A percentile compares a stretch with the other conserved stretches of the same genome.
These are phyloP conservation scores for Takashimella tepidaria DNA, from an alignment of 1,284 basidiomycete genomes.

Conservation along the genomic window DNA sequence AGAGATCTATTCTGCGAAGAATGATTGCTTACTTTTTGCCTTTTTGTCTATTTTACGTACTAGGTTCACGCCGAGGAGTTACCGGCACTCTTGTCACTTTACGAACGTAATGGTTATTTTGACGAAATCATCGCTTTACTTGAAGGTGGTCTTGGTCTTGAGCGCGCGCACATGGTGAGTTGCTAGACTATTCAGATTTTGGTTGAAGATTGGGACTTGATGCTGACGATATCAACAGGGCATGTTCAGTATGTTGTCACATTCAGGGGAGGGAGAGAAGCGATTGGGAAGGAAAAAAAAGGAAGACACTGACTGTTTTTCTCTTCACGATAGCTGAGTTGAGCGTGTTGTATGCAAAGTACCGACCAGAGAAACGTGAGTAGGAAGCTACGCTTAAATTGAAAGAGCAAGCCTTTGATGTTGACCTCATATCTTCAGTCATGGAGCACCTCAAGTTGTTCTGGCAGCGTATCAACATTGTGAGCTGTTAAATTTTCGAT, in stretches of 20 bases:
- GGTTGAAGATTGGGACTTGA: not conserved
- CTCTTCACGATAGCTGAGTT: constrained; percentile 64
- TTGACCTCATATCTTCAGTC: constrained; percentile 51
- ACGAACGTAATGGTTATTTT: constrained; percentile 89
- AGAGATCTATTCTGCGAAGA: too few species aligned
- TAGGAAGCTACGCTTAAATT: constrained; percentile 9
- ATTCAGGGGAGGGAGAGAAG: not conserved
- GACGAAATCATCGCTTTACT: constrained; percentile 87
- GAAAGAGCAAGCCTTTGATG: not conserved
- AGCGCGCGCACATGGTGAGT: constrained; percentile 80
- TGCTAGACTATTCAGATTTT: not conserved
- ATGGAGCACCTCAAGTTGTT: constrained; percentile 99
- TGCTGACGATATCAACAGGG: constrained; percentile 24
- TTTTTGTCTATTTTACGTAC: too few species aligned
- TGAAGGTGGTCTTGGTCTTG: constrained; percentile 90
- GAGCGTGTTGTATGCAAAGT: constrained; percentile 93
- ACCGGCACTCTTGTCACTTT: constrained; percentile 70
- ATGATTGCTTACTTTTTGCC: too few species aligned
- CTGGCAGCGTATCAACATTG: constrained; percentile 92
- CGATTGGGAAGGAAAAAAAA: not conserved
- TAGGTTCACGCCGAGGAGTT: constrained; percentile 72
- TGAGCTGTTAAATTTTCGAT: constrained; percentile 55
- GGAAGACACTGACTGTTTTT: not conserved
- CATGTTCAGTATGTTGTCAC: constrained; percentile 38
- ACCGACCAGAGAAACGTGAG: constrained; percentile 85